Base-by-base conservation (phyloP, 176 grass and related monocot genomes). In the Thalia dealbata region DNA sequence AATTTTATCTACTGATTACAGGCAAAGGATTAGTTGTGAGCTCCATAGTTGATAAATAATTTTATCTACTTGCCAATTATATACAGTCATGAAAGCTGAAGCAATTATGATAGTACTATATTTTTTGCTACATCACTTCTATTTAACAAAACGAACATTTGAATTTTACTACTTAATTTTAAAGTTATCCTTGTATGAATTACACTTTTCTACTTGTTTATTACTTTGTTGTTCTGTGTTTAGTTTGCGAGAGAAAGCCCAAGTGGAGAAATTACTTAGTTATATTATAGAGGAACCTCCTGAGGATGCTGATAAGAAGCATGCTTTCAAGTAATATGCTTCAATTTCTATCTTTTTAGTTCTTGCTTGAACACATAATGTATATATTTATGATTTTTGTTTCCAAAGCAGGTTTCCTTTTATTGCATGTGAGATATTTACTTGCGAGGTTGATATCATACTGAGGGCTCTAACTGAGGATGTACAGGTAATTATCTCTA, bases 361-460 rank as follows among this genome's bases (percentile, higher is more conserved):
- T 28, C 56, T 50, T 74, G 35, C 22, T 55, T 67, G n/a, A 28
- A 50, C 70, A 79, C 65, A 60, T 64, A 25, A 5, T 14, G 26
- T 1, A 19, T 54, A 19, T 72, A 12, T 14, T 52, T n/a, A 3
- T 30, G 43, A 15, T 16, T 60, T 52, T 56, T 78, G 67, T 50
- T 22, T 50, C 7, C 35, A 45, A 64, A 82, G 64, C 82, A 99
- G 95, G 82, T 99, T 99, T 88, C 95, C 95, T 28, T 99, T 99
- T 79, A 88, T 99, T 83, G 95, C 95, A 66, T 99, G 95, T 81
- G 95, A 99, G 84, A 88, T 99, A 88, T 93, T 99, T 76, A 99
- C 84, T 52, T 99, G 95, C 69, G 95, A 99, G 78, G 87, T 99
- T 78, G 95, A 99, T 80, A 91, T 91, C 61, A 88, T 99, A 74